Conservation (phyloP, 2,329 filamentous ascomycete species). For the Sphaerulina vaccinii region DNA sequence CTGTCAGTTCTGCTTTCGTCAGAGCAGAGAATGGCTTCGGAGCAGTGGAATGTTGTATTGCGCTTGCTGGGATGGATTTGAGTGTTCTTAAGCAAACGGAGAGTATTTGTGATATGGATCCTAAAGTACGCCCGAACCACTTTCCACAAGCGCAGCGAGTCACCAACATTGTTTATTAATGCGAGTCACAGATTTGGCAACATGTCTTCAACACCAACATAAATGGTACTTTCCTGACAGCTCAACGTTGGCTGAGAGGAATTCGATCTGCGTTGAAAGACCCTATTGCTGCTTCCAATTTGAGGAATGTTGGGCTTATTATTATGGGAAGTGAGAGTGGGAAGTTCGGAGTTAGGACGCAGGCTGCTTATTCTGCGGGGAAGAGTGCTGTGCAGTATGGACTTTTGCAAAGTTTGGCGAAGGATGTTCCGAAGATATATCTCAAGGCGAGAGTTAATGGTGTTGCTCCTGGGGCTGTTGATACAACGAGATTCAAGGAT, state of each 20-base stretch:
- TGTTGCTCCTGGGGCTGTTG: slow-evolving; percentile 49
- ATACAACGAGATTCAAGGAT: slow-evolving; percentile 44
- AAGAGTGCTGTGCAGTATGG: slow-evolving; percentile 50
- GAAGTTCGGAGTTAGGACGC: slow-evolving; percentile 44
- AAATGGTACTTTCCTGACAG: slow-evolving; percentile 46
- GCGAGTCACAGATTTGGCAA: slow-evolving; percentile 36
- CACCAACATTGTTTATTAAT: background rate
- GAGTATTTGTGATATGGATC: slow-evolving; percentile 43
- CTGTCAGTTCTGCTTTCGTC: slow-evolving; percentile 38
- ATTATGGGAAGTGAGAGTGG: slow-evolving; percentile 50
- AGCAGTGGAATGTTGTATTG: slow-evolving; percentile 43
- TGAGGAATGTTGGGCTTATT: slow-evolving; percentile 43
- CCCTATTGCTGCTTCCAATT: slow-evolving; percentile 4
- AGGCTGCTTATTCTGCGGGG: slow-evolving; percentile 46
- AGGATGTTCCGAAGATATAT: slow-evolving; percentile 43
- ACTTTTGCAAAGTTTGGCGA: slow-evolving; percentile 43
- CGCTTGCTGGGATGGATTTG: slow-evolving; percentile 47
- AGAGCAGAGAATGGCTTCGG: slow-evolving; percentile 39
- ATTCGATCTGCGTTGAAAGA: slow-evolving; percentile 33
- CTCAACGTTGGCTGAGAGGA: slow-evolving; percentile 44
- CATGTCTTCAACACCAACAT: slow-evolving; percentile 47
- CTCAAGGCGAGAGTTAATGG: slow-evolving; percentile 45
- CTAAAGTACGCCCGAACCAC: slow-evolving; percentile 27
- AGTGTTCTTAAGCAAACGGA: slow-evolving; percentile 42
- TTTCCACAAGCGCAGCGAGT: background rate